Evolutionary conservation across 1,284 basidiomycete species (phyloP), one percentile per base, ranked within the genome.

Genomic region (Marasmius oreades): DNA sequence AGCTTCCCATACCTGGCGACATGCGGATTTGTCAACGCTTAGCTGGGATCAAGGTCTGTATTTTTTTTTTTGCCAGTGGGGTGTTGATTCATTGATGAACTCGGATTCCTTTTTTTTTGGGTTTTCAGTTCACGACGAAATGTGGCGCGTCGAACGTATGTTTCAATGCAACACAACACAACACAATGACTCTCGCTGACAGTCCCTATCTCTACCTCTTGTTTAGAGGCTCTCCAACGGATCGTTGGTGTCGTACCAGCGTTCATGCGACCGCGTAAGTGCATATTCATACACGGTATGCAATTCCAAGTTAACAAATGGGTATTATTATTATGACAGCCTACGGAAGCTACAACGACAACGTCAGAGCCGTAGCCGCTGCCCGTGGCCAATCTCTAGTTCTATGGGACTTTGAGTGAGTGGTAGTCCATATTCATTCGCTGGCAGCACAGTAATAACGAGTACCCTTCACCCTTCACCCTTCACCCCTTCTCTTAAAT

Each of bases 1-100:
- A 47, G 73, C 67, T 3, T 76, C 74, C 22, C 77, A 78, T 59
- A 77, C 76, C 1, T 78, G 75, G 76, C 63, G 61, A 20, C 74
- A 77, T 56, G 57, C 57, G 5, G 67, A 75, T 55, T 63, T 77
- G 18, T 63, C 65, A 1, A 68, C 64, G 0, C 64, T 76, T n/a
- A 62, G 63, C 20, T 65, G 61, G 62, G 73, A 74, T 61, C 63
- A 75, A 60, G 67, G 73, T 31, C 28, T 73, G 42, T 55, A 65
- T 60, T 12, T 16, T 59, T n/a, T n/a, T n/a, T n/a, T n/a, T n/a
- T n/a, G n/a, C n/a, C n/a, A n/a, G n/a, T n/a, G n/a, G n/a, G n/a
- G n/a, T n/a, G n/a, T n/a, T n/a, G n/a, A n/a, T n/a, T n/a, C n/a
- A n/a, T n/a, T n/a, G n/a, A n/a, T n/a, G n/a, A n/a, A n/a, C n/a